These are phyloP conservation scores for Cucurbitaria berberidis DNA, from an alignment of 2,329 filamentous ascomycete genomes.

Conservation along the genomic window DNA sequence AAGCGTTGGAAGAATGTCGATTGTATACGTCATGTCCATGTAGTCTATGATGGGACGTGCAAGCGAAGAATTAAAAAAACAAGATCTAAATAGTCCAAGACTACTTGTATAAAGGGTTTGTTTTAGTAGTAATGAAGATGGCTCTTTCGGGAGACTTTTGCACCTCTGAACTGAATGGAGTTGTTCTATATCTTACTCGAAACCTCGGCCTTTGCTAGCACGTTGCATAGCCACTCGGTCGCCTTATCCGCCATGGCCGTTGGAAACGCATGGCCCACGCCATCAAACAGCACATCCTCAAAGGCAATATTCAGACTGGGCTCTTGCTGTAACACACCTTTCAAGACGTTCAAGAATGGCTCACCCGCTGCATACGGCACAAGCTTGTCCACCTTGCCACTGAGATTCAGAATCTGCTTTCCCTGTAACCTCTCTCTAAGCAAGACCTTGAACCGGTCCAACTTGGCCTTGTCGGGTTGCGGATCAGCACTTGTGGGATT, in stretches of 20 bases:
- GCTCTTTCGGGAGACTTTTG: too few species aligned
- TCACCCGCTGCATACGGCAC: conserved; percentile 70
- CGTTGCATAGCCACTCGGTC: conserved; percentile 64
- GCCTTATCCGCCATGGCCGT: conserved; percentile 70
- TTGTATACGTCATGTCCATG: too few species aligned
- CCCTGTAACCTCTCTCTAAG: conserved; percentile 57
- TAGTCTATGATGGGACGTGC: too few species aligned
- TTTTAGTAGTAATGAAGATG: too few species aligned
- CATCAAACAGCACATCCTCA: conserved; percentile 71
- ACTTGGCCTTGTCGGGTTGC: conserved; percentile 43
- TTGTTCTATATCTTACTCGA: conserved; percentile 38
- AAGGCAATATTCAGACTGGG: conserved; percentile 58
- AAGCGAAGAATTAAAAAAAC: too few species aligned
- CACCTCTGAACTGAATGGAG: too few species aligned
- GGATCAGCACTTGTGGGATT: conserved; percentile 33
- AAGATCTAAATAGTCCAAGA: too few species aligned
- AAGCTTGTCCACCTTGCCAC: conserved; percentile 72
- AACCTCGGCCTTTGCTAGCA: conserved; percentile 35
- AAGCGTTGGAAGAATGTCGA: too few species aligned
- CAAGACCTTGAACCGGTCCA: conserved; percentile 32
- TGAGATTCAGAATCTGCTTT: conserved; percentile 46
- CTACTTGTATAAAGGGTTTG: too few species aligned
- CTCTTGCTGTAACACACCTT: conserved; percentile 63
- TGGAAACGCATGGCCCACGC: conserved; percentile 73
- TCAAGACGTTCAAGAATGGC: conserved; percentile 68